Evolutionary conservation across 2,329 filamentous ascomycete species (phyloP), one percentile per base, ranked within the genome.

Genomic region (Phialophora chinensis): DNA sequence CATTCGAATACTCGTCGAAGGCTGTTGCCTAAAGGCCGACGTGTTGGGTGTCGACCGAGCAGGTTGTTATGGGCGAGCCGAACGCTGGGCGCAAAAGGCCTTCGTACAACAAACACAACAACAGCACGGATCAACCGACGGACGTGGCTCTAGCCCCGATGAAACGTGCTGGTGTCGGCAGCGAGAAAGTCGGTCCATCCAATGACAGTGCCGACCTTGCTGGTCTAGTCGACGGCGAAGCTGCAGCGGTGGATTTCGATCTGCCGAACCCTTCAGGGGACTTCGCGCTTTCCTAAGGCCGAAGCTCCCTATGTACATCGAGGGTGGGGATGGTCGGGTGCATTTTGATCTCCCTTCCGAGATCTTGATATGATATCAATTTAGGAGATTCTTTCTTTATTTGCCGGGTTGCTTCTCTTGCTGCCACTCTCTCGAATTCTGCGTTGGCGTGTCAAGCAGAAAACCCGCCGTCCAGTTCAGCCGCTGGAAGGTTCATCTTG

Each of bases 241-340:
- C 38, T n/a, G 14, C 38, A 8, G 17, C 17, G 38, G 38, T 44
- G 38, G 38, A 44, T 10, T n/a, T 44, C 17, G 38, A 44, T n/a
- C 38, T 17, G 38, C 38, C 38, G 6, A 44, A 3, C 17, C 14
- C 5, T n/a, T 44, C 38, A 44, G 38, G 14, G 38, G 38, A 44
- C 6, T 31, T 61, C 59, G 59, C 59, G 31, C 59, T 61, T 61
- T 61, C 49, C 17, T 27, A 54, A 61, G 49, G 47, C 59, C 59
- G 59, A 61, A 61, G 49, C 7, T 49, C 42, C 42, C 20, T 49
- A 17, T 27, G 38, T 47, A 23, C 38, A 5, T 29, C 23, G 5
- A 17, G 12, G 17, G 38, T 27, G 12, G 29, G 27, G 7, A 42
- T 12, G 27, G 11, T 49, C 57, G 57, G 57, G 42, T 23, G 17